Base-by-base conservation (phyloP, 257 asterid genomes). In the Solanum sparsipilum region DNA sequence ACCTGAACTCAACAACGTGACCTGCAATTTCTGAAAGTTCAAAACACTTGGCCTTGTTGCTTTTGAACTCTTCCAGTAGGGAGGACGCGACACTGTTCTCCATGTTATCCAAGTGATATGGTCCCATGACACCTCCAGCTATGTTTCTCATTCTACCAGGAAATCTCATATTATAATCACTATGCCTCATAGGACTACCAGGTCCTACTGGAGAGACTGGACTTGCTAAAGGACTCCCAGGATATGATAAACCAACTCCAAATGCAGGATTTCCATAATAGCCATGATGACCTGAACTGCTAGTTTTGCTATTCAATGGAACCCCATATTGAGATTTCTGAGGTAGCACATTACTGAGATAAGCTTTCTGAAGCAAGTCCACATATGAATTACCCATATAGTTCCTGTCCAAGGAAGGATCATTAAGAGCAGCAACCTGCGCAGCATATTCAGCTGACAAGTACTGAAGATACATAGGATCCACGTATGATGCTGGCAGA, bases 1-100 rank as follows among this genome's bases (percentile, higher is more conserved):
- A 97, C 99, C 99, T 97, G 89, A 97, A 97, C 84, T 97, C 99
- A 90, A 96, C 98, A 84, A 96, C 99, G 67, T 97, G 99, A 9
- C 98, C 98, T n/a, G 92, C 91, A 87, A 97, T 97, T 90, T 93
- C 99, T 2, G 94, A 92, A 58, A 97, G 99, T 88, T 97, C 99
- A 91, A 97, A 95, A 90, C 98, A 91, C 88, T 88, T 96, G 25
- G 98, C 90, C 91, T 97, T 97, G 88, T 96, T 97, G 93, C 98
- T 94, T 93, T 97, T 97, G 39, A 97, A 97, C 96, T 97, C 99
- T 90, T 97, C 99, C 86, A 97, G 92, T 87, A 97, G 87, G 84
- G 98, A 91, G 67, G 97, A 95, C 12, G 91, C 93, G 86, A 93
- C 93, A 89, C 92, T 90, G 87, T 88, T 89, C 35, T 97, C 98